These are phyloP conservation scores for Claviceps pazoutovae DNA, from an alignment of 2,329 filamentous ascomycete genomes.

Conservation along the genomic window DNA sequence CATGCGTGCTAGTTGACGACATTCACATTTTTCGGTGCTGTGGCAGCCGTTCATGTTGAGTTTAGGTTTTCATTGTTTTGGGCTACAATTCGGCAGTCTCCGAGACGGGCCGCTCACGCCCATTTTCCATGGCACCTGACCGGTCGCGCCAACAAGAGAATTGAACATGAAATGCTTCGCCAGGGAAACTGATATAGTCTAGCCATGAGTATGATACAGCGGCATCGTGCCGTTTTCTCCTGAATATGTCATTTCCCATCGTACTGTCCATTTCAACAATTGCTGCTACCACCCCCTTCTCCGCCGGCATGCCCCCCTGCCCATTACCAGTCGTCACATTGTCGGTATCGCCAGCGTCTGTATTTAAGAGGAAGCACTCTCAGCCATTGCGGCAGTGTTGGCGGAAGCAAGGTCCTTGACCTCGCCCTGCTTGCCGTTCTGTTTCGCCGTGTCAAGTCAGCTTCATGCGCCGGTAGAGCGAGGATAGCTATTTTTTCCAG, in stretches of 20 bases:
- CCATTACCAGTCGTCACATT: background rate
- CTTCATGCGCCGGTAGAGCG: background rate
- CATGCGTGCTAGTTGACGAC: background rate
- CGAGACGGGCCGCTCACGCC: background rate
- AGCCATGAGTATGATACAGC: constrained; percentile 22
- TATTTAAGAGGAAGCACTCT: constrained; percentile 24
- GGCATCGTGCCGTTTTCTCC: constrained; percentile 6
- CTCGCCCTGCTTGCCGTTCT: constrained; percentile 97
- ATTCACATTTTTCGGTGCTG: background rate
- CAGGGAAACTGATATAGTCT: constrained; percentile 16
- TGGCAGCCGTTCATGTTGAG: background rate
- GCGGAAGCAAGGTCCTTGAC: constrained; percentile 53
- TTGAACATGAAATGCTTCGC: constrained; percentile 3
- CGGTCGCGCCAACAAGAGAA: background rate
- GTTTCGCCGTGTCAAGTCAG: constrained; percentile 22
- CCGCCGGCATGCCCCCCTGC: background rate
- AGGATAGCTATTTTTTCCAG: background rate
- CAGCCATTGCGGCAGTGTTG: constrained; percentile 28
- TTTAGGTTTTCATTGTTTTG: background rate
- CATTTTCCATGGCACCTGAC: background rate
- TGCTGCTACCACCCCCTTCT: background rate
- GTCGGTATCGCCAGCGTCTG: background rate
- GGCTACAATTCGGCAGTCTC: background rate
- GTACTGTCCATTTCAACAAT: background rate
- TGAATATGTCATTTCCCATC: background rate